phyloP scores from a whole-genome alignment of 768 basidiomycete species.

The Piloderma croceum region DNA sequence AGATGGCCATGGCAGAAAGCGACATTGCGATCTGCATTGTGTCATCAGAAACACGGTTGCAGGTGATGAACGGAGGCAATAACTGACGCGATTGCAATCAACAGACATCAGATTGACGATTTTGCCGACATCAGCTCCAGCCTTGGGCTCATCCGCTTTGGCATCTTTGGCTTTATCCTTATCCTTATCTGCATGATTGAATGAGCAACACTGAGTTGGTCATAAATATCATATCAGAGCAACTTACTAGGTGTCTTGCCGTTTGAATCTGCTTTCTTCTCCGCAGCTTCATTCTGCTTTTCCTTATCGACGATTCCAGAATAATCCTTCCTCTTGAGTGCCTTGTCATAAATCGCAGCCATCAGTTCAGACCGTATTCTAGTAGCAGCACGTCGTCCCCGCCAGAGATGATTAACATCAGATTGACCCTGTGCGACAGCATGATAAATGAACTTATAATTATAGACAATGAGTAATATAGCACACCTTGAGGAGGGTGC shows the following conservation, averaged over 20 bases:
- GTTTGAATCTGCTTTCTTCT: constrained; percentile 12
- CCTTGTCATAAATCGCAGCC: constrained; percentile 85
- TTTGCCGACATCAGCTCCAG: constrained; percentile 83
- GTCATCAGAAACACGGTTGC: neutral
- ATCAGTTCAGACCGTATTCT: constrained; percentile 76
- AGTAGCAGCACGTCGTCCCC: constrained; percentile 67
- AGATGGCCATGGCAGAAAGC: constrained; percentile 52
- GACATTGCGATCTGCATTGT: constrained; percentile 41
- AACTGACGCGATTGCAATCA: constrained; percentile 54
- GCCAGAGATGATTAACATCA: constrained; percentile 76
- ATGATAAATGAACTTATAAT: too few relatives aligned
- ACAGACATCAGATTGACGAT: constrained; percentile 87
- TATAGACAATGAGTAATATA: constrained; percentile 4
- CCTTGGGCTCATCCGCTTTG: constrained; percentile 46
- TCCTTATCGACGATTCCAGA: constrained; percentile 66
- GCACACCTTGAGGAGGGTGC: constrained; percentile 48
- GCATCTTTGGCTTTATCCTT: constrained; percentile 21
- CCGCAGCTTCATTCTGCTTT: constrained; percentile 21
- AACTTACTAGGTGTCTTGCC: constrained; percentile 4
- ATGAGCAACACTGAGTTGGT: constrained; percentile 25
- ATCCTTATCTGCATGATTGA: constrained; percentile 13
- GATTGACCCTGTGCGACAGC: constrained; percentile 34
- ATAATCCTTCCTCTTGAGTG: constrained; percentile 76
- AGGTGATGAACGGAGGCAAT: neutral
- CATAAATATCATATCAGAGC: constrained; percentile 17